Base-by-base conservation (phyloP, 2,329 filamentous ascomycete species). In the Ceratocystis alfenasii region DNA sequence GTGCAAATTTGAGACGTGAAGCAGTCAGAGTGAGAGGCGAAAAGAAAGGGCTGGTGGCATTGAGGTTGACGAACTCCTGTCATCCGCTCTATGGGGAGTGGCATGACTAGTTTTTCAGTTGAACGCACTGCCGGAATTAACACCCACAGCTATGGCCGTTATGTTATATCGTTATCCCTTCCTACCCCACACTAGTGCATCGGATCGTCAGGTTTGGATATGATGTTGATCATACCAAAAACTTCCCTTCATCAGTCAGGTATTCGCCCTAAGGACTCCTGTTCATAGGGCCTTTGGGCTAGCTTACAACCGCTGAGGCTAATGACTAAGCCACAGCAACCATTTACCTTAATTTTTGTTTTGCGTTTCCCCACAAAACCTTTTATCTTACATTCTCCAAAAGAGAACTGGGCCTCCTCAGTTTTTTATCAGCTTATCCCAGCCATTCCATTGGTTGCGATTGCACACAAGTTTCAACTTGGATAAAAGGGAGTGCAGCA, bases 151-250 rank as follows among this genome's bases (percentile, higher is more conserved):
- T 53, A 25, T 25, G 20, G 20, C n/a, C 45, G 45, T 15, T 12
- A 53, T 50, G 48, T 50, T 10, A 12, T 50, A 25, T 25, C 48
- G 45, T n/a, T 17, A 5, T 25, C 48, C 20, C 15, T 25, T 53
- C 1, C 5, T 17, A 33, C 53, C 53, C 53, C 53, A 59, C 53
- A 59, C 53, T 6, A 59, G 28, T 59, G 53, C 25, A 59, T 59
- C 53, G 53, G 53, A 59, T 59, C 53, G 25, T 33, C 53, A 59
- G 25, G 8, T 33, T 59, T 59, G 28, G 12, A 59, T 36, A 59
- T 36, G 53, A 3, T n/a, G 28, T 10, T 59, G 53, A 59, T 36
- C 53, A 59, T 59, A n/a, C 53, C 53, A 59, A 7, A 17, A 59
- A 28, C 48, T n/a, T 59, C 53, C 53, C 53, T 59, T 59, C 25